These are phyloP conservation scores for Balakata baccata DNA, from an alignment of 345 rosid species.

Conservation along the genomic window DNA sequence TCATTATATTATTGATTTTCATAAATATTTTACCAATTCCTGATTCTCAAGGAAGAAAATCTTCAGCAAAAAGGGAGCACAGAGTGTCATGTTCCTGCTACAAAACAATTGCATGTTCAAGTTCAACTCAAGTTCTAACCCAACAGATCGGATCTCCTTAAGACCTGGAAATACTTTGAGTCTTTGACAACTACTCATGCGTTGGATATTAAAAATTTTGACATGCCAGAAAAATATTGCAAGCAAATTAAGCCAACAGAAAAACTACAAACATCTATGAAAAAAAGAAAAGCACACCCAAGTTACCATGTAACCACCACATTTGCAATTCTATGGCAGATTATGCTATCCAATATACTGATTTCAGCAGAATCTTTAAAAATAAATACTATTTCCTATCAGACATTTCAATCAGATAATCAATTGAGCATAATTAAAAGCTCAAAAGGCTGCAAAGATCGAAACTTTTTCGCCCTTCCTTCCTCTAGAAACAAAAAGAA, in stretches of 20 bases:
- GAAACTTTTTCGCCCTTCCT: background rate
- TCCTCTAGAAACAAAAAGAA: conserved; percentile 14
- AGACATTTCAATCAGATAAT: background rate
- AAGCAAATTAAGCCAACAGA: background rate
- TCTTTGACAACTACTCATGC: background rate
- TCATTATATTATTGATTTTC: no score
- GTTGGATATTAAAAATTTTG: background rate
- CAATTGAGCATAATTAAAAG: background rate
- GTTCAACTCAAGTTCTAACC: background rate
- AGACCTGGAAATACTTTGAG: background rate
- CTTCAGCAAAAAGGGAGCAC: background rate
- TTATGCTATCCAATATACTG: background rate
- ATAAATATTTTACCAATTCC: background rate
- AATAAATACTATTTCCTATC: background rate
- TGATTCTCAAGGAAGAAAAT: background rate
- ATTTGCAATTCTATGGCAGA: background rate
- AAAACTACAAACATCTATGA: background rate
- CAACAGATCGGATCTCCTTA: background rate
- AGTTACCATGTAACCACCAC: background rate
- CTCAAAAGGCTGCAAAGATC: conserved; percentile 2
- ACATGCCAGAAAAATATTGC: background rate
- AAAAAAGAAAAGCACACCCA: background rate
- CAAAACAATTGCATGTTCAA: background rate
- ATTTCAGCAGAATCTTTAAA: background rate
- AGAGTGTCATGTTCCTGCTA: background rate